Conservation (phyloP, 306 rosid species). For the Cicer cuneatum region DNA sequence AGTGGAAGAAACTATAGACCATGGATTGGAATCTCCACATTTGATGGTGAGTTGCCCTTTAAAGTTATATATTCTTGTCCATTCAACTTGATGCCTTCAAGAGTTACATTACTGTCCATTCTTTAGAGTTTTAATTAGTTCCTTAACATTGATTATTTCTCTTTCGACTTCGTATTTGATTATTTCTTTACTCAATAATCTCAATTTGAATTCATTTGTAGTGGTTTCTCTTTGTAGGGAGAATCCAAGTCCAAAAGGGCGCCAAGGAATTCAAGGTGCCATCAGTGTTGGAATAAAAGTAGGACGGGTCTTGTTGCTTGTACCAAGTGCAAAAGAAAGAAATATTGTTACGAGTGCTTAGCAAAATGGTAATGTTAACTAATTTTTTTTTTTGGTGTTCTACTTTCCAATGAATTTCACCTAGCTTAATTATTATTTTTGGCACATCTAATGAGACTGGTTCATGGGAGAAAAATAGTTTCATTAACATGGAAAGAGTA, state of each 20-base stretch:
- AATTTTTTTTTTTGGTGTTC: background rate
- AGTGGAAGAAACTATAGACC: constrained; percentile 32
- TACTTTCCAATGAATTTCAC: constrained; percentile 9
- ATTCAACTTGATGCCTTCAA: constrained; percentile 29
- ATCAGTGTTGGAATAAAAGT: constrained; percentile 59
- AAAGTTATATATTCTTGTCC: constrained; percentile 13
- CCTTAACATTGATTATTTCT: constrained; percentile 25
- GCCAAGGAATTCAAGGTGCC: constrained; percentile 55
- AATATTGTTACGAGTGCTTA: constrained; percentile 69
- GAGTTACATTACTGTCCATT: constrained; percentile 14
- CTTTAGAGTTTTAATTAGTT: constrained; percentile 21
- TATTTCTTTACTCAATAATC: constrained; percentile 9
- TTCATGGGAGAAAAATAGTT: constrained; percentile 3
- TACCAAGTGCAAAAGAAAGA: constrained; percentile 59
- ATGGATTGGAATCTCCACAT: constrained; percentile 40
- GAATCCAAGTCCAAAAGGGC: constrained; percentile 43
- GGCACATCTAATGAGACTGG: constrained; percentile 11
- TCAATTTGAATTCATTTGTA: constrained; percentile 28
- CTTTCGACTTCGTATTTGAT: constrained; percentile 30
- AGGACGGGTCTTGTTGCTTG: constrained; percentile 53
- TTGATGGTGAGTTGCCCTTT: constrained; percentile 51
- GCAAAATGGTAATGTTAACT: constrained; percentile 59
- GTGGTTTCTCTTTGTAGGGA: constrained; percentile 50
- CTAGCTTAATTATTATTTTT: constrained; percentile 25
- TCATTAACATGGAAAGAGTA: constrained; percentile 19